These are phyloP conservation scores for Cicer bijugum DNA, from an alignment of 306 rosid species.

Conservation along the genomic window DNA sequence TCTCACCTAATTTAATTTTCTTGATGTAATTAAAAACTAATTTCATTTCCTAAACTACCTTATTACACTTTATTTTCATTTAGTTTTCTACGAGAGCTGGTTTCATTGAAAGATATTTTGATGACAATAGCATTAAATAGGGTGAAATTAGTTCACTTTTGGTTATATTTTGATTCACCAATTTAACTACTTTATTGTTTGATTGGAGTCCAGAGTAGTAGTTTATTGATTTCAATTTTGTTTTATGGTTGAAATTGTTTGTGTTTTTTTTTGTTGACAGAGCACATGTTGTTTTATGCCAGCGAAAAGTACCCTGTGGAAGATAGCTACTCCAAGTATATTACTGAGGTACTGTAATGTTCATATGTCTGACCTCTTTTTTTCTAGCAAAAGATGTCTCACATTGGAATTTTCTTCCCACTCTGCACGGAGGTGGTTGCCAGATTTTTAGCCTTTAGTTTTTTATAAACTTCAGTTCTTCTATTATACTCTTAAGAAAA, in stretches of 20 bases:
- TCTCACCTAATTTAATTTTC: too few relatives aligned
- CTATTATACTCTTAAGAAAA: conserved; percentile 17
- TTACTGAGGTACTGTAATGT: conserved; percentile 67
- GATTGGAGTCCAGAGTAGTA: too few relatives aligned
- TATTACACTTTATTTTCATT: too few relatives aligned
- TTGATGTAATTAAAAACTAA: too few relatives aligned
- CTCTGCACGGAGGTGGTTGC: neutral
- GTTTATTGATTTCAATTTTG: conserved; percentile 15
- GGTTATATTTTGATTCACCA: too few relatives aligned
- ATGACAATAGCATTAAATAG: too few relatives aligned
- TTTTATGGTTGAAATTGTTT: conserved; percentile 27
- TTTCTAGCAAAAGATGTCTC: neutral
- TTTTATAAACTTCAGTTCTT: neutral
- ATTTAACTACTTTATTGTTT: too few relatives aligned
- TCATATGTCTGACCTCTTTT: neutral
- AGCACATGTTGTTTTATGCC: conserved; percentile 98
- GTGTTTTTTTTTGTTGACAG: conserved; percentile 54
- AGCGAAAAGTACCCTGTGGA: conserved; percentile 93
- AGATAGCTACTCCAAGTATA: conserved; percentile 92
- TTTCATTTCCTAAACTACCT: too few relatives aligned
- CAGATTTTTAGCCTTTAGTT: neutral
- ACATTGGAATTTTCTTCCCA: conserved; percentile 23
- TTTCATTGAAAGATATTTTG: too few relatives aligned
- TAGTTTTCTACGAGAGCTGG: too few relatives aligned
- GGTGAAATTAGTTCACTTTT: too few relatives aligned